Evolutionary conservation across 352 stramenopile genomes (phyloP).

Genomic region (Globisporangium solare): DNA sequence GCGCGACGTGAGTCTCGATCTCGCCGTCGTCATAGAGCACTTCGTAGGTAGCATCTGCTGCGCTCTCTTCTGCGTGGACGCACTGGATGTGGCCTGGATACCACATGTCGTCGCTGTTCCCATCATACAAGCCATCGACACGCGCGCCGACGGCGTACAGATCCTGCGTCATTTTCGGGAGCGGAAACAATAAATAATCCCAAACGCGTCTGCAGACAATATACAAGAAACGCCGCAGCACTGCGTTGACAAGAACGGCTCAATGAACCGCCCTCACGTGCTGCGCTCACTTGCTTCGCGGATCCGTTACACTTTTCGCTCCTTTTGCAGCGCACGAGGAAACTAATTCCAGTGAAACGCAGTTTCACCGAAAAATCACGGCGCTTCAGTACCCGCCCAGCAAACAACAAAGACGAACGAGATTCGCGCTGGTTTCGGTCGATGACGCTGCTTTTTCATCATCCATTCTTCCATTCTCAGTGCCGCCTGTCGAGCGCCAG

Average conservation of each 20-base stretch:
- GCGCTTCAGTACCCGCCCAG: background rate
- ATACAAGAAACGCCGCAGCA: background rate
- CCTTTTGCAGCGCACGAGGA: background rate
- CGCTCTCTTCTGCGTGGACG: conserved; percentile 20
- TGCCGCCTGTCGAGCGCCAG: no score
- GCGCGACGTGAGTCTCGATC: conserved; percentile 35
- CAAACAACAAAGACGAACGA: background rate
- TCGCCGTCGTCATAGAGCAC: conserved; percentile 80
- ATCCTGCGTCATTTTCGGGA: conserved; percentile 9
- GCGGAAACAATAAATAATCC: background rate
- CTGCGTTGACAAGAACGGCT: background rate
- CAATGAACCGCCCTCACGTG: no score
- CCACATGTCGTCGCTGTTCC: conserved; percentile 76
- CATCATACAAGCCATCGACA: conserved; percentile 79
- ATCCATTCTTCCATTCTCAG: background rate
- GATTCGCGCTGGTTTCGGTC: background rate
- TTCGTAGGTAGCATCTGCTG: conserved; percentile 27
- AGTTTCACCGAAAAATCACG: background rate
- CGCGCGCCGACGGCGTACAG: conserved; percentile 40
- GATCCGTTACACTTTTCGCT: conserved; percentile 4
- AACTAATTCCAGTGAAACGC: background rate
- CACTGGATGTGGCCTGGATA: conserved; percentile 52
- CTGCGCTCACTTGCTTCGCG: no score
- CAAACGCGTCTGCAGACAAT: background rate
- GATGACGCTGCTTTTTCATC: background rate